Conservation (phyloP, 2,329 filamentous ascomycete genomes). For the Trichoderma hamatum region DNA sequence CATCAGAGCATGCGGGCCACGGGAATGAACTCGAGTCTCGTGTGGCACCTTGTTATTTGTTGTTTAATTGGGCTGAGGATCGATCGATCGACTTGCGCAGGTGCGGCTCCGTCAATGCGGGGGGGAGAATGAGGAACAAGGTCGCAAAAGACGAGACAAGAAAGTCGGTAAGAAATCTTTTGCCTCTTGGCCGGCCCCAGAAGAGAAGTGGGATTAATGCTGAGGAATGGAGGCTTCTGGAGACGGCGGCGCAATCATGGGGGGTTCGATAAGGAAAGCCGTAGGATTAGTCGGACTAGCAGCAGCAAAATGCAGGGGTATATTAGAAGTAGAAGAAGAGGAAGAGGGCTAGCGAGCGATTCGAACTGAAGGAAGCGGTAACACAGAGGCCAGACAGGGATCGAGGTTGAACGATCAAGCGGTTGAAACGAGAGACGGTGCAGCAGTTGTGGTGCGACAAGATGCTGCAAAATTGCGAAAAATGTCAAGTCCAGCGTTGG, state of each 20-base stretch:
- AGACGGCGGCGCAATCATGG: conserved; percentile 7
- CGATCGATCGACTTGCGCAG: neutral
- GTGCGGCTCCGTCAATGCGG: conserved; percentile 8
- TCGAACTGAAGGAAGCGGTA: conserved; percentile 14
- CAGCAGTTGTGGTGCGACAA: conserved; percentile 13
- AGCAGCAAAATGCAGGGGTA: neutral
- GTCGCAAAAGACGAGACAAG: conserved; percentile 2
- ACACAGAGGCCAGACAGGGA: neutral
- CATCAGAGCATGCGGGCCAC: conserved; percentile 13
- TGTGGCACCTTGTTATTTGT: neutral
- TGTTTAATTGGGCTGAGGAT: neutral
- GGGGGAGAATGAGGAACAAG: neutral
- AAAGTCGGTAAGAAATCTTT: neutral
- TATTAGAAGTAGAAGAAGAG: neutral
- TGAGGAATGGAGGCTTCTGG: conserved; percentile 18
- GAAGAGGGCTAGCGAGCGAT: conserved; percentile 18
- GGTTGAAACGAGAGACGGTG: conserved; percentile 22
- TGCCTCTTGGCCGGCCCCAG: neutral
- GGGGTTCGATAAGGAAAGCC: conserved; percentile 8
- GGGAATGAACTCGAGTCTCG: neutral
- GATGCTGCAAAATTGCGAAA: neutral
- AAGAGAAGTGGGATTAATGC: neutral
- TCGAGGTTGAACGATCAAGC: conserved; percentile 7
- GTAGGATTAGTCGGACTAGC: conserved; percentile 7
- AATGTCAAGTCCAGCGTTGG: neutral